Conservation (phyloP, 192 early-diverging fungal genomes). For the Funneliformis mosseae region DNA sequence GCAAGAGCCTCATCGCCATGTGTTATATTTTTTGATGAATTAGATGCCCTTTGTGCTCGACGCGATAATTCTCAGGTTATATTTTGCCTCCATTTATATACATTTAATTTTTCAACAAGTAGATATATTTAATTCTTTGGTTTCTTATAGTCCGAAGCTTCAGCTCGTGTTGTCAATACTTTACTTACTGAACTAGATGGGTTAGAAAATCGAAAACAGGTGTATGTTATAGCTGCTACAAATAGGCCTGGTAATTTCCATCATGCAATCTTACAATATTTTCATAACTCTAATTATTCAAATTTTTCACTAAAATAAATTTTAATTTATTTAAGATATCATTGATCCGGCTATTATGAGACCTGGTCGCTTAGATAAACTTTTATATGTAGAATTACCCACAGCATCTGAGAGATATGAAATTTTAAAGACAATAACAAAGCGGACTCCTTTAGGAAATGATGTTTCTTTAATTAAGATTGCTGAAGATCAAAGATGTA, state of each 20-base stretch:
- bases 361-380: conserved; percentile 93
- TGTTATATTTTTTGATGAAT: conserved; percentile 97
- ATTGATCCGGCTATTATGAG: conserved; percentile 99
- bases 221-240: conserved; percentile 97
- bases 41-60: conserved; percentile 91
- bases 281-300: not conserved
- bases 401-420: conserved; percentile 75
- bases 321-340: conserved; percentile 58
- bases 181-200: conserved; percentile 97
- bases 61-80: conserved; percentile 86
- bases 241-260: conserved; percentile 74
- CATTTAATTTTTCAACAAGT: not conserved
- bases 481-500: conserved; percentile 66
- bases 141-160: conserved; percentile 72
- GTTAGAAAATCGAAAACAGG: conserved; percentile 81
- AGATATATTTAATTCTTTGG: not conserved
- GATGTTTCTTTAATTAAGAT: conserved; percentile 61
- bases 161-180: conserved; percentile 96
- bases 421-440: conserved; percentile 80
- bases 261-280: not conserved
- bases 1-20: conserved; percentile 93
- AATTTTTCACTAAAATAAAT: not conserved
- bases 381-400: conserved; percentile 97
- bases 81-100: not conserved
- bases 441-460: conserved; percentile 72